These are phyloP conservation scores for Lomentospora prolificans DNA, from an alignment of 2,329 filamentous ascomycete species.

Conservation along the genomic window DNA sequence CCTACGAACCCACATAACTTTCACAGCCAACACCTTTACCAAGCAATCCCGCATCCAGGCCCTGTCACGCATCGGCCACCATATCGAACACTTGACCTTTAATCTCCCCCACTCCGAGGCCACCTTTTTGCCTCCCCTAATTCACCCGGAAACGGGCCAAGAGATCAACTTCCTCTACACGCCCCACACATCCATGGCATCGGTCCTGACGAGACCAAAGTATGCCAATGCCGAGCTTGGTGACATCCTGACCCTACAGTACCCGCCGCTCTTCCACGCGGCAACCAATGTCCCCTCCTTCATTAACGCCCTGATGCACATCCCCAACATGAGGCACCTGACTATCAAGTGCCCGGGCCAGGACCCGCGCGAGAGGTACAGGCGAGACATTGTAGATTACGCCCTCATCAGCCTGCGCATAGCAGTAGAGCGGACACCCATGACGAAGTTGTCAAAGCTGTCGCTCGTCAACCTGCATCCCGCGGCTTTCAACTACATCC, in stretches of 20 bases:
- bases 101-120: constrained; percentile 64
- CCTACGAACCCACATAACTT: constrained; percentile 57
- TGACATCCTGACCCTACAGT: constrained; percentile 75
- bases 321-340: constrained; percentile 64
- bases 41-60: constrained; percentile 63
- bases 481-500: constrained; percentile 65
- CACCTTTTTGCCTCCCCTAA: constrained; percentile 75
- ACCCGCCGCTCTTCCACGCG: constrained; percentile 80
- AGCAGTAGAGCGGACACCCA: constrained; percentile 63
- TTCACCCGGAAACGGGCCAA: constrained; percentile 65
- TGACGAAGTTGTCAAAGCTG: constrained; percentile 57
- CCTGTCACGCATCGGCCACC: constrained; percentile 65
- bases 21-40: constrained; percentile 66
- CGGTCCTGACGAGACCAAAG: constrained; percentile 56
- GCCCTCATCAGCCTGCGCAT: constrained; percentile 80
- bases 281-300: constrained; percentile 82
- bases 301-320: constrained; percentile 58
- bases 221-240: constrained; percentile 73
- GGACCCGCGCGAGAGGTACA: constrained; percentile 57
- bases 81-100: constrained; percentile 72
- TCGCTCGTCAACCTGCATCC: constrained; percentile 68
- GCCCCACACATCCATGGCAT: constrained; percentile 59
- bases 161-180: constrained; percentile 77
- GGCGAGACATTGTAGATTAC: constrained; percentile 74
- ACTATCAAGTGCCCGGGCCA: constrained; percentile 69